Percentiles rank a stretch among this genome's conserved stretches.
These are phyloP conservation scores for Lentinula sp. DNA, from an alignment of 768 basidiomycete genomes.

Conservation along the genomic window DNA sequence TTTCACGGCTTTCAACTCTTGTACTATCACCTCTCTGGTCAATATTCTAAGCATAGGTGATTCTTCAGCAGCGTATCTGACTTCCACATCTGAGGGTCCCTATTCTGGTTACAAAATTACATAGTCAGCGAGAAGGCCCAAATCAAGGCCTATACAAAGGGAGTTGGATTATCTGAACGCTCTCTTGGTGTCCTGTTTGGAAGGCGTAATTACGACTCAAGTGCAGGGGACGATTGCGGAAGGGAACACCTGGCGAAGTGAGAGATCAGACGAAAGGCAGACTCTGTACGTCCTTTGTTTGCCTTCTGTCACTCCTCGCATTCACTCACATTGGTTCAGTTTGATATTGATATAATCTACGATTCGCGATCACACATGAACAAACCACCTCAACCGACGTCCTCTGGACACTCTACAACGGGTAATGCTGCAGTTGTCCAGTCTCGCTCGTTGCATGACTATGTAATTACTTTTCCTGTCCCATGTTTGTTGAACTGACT, in stretches of 20 bases:
- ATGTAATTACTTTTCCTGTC: slow-evolving; percentile 32
- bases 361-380: background rate
- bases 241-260: background rate
- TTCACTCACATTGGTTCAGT: background rate
- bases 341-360: background rate
- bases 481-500: background rate
- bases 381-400: background rate
- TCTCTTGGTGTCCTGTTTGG: no score
- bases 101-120: background rate
- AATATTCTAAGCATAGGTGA: background rate
- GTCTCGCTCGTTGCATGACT: slow-evolving; percentile 47
- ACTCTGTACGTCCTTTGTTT: background rate
- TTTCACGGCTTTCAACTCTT: background rate
- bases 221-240: background rate
- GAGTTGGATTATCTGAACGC: no score
- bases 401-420: background rate
- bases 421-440: background rate
- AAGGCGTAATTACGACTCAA: no score
- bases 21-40: background rate
- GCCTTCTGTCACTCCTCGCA: background rate
- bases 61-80: background rate
- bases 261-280: background rate
- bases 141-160: no score
- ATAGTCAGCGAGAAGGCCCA: no score
- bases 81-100: background rate